These are phyloP conservation scores for Arthrobotrys pseudoclavata DNA, from an alignment of 2,329 filamentous ascomycete species.

Conservation along the genomic window DNA sequence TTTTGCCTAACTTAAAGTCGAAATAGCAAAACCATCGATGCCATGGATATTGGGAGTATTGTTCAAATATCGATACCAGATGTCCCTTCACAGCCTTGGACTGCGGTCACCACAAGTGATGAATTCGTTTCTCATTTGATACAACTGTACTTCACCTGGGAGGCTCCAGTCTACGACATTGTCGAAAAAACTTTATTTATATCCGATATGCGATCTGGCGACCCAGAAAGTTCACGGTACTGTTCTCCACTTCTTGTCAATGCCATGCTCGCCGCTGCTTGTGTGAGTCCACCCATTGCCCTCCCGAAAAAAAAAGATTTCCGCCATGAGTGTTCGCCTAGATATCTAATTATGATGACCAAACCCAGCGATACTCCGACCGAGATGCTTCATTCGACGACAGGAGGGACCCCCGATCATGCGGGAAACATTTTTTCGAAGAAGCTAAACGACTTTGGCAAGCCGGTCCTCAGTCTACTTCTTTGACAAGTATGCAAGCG, in stretches of 20 bases:
- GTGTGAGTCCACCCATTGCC: constrained; percentile 25
- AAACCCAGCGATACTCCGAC: constrained; percentile 36
- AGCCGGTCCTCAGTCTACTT: background rate
- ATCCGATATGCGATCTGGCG: constrained; percentile 35
- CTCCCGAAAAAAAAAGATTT: background rate
- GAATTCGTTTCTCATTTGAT: constrained; percentile 57
- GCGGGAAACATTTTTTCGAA: constrained; percentile 43
- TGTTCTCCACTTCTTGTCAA: constrained; percentile 52
- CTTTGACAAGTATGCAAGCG: constrained; percentile 45
- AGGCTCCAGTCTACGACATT: constrained; percentile 46
- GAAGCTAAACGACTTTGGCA: constrained; percentile 43
- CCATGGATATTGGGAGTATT: constrained; percentile 52
- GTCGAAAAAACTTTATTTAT: constrained; percentile 44
- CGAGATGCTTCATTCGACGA: constrained; percentile 34
- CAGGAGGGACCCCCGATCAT: constrained; percentile 11
- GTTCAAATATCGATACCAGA: constrained; percentile 49
- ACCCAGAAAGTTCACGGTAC: constrained; percentile 26
- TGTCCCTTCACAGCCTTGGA: constrained; percentile 57
- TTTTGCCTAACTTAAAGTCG: background rate
- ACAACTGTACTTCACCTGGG: constrained; percentile 56
- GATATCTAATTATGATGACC: background rate
- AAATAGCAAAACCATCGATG: constrained; percentile 33
- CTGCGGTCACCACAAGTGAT: constrained; percentile 36
- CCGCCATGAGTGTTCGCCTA: background rate
- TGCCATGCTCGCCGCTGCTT: constrained; percentile 42